Evolutionary conservation across 768 basidiomycete genomes (phyloP), one percentile per base, ranked within the genome.

Genomic region (Leccinum olivaceopallidum): DNA sequence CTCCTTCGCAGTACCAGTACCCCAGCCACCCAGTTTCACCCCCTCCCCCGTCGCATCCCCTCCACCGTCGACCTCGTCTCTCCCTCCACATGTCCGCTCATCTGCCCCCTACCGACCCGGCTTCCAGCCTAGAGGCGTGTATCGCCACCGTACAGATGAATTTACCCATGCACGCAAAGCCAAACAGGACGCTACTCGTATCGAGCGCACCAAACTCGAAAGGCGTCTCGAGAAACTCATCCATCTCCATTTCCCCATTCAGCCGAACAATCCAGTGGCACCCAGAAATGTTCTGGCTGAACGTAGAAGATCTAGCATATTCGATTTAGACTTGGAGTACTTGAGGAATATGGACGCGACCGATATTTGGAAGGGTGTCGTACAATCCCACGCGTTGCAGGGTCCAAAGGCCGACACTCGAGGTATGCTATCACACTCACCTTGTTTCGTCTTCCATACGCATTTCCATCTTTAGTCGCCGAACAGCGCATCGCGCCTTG

Each of bases 401-500:
- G 78, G 77, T 2, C 75, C 79, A n/a, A 87, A 86, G 62, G 77
- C 74, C 18, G 85, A 90, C 63, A 82, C 90, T 52, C 80, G 93
- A 78, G 86, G 92, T 92, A 68, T 55, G 77, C 58, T 6, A 24
- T 30, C 58, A 44, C 8, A 4, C 57, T 48, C 58, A 32, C n/a
- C n/a, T 47, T 28, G 22, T 20, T 48, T 34, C 26, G 12, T 59
- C 32, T 57, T 57, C 61, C 62, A 59, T 55, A 53, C 30, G 1
- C 32, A 14, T 30, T 49, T 49, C 12, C 26, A 12, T 42, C 16
- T 57, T 10, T 28, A 91, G 89, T 83, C 56, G 88, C 87, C 4
- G 96, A 99, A 74, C 95, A 96, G 73, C 80, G 83, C 49, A 95
- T 99, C 65, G 94, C 97, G 3, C 94, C 94, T 5, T 99, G 96